Conservation (phyloP, 1,139 yeast genomes). For the Tardiomyces blankii region DNA sequence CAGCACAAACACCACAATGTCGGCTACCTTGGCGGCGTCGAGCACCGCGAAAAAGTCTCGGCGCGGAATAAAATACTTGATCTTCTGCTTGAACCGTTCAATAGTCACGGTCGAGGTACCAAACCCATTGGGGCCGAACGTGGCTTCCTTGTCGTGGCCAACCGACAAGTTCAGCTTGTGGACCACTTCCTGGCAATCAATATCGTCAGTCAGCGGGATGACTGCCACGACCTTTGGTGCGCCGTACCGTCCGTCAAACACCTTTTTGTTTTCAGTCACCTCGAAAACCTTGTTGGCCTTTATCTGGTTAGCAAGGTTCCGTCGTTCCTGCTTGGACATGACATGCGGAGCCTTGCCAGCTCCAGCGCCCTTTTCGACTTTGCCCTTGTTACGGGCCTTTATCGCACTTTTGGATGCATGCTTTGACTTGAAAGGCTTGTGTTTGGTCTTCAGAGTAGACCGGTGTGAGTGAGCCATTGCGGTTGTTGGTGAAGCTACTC, state of each 20-base stretch:
- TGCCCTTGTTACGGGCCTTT: constrained; percentile 73
- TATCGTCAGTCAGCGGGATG: constrained; percentile 66
- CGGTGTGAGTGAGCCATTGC: constrained; percentile 37
- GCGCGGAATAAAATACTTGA: constrained; percentile 68
- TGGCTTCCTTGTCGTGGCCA: constrained; percentile 11
- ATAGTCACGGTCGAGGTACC: constrained; percentile 25
- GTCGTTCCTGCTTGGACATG: constrained; percentile 60
- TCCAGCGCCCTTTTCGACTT: constrained; percentile 60
- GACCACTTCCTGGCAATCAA: constrained; percentile 49
- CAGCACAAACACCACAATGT: constrained; percentile 75
- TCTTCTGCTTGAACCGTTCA: constrained; percentile 63
- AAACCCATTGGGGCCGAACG: not conserved
- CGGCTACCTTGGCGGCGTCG: constrained; percentile 84
- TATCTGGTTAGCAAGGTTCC: constrained; percentile 68
- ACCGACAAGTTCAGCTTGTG: constrained; percentile 25
- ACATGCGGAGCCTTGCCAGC: constrained; percentile 26
- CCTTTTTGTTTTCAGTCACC: constrained; percentile 33
- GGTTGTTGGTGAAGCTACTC: too few relatives aligned
- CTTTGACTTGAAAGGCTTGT: constrained; percentile 81
- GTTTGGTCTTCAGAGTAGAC: constrained; percentile 69
- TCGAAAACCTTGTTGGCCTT: constrained; percentile 60
- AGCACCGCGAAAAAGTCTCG: constrained; percentile 54
- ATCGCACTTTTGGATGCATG: constrained; percentile 87
- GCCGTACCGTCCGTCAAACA: constrained; percentile 73
- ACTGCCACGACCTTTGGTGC: constrained; percentile 78